Evolutionary conservation across 805 yeast species (phyloP).

Genomic region (Candida xyloterini): DNA sequence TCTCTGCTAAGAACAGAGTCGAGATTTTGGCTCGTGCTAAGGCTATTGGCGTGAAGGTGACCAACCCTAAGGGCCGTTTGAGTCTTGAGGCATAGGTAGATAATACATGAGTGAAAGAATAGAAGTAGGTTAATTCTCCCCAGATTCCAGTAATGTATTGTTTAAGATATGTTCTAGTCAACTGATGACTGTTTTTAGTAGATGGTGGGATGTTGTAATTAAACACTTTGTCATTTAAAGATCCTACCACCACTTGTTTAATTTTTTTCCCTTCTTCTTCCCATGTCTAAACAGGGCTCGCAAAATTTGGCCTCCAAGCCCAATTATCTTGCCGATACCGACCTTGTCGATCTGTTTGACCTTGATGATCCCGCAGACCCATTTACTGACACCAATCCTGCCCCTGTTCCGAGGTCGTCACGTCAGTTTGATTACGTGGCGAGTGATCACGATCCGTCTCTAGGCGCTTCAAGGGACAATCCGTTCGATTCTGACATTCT

Average conservation of each 20-base stretch:
- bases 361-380: conserved; percentile 8
- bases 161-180: no score
- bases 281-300: conserved; percentile 7
- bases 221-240: neutral
- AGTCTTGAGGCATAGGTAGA: conserved; percentile 79
- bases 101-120: conserved; percentile 11
- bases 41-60: conserved; percentile 97
- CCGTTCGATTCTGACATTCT: conserved; percentile 11
- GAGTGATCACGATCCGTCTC: conserved; percentile 3
- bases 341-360: conserved; percentile 8
- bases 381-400: conserved; percentile 1
- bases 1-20: conserved; percentile 98
- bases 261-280: conserved; percentile 1
- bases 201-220: no score
- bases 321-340: conserved; percentile 2
- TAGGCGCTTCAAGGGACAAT: conserved; percentile 5
- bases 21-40: conserved; percentile 94
- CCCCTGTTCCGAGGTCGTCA: conserved; percentile 1
- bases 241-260: neutral
- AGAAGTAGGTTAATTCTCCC: neutral
- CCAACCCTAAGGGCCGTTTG: conserved; percentile 99
- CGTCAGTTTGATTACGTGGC: conserved; percentile 4
- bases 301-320: conserved; percentile 1
- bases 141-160: neutral
- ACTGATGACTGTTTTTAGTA: no score